phyloP scores from a whole-genome alignment of 2,329 filamentous ascomycete genomes.

The Aureobasidium sp. region DNA sequence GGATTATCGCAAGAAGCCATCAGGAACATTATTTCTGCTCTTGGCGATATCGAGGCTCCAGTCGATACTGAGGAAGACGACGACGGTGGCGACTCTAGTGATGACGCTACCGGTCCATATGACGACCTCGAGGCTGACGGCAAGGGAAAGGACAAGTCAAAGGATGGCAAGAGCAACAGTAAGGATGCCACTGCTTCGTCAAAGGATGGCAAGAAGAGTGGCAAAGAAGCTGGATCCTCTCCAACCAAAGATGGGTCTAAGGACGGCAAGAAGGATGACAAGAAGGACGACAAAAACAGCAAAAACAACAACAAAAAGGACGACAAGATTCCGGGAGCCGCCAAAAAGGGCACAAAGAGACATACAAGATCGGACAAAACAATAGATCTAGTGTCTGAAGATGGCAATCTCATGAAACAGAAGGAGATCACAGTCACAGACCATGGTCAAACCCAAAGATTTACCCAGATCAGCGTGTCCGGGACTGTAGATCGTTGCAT shows the following conservation, averaged over 20 bases:
- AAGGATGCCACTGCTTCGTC: background rate
- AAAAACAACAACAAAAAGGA: background rate
- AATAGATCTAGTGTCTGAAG: background rate
- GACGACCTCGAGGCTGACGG: background rate
- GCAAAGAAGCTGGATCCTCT: background rate
- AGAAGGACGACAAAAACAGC: background rate
- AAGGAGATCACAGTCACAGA: background rate
- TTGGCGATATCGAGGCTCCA: background rate
- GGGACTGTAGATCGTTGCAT: background rate
- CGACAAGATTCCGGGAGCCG: background rate
- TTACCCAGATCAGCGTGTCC: background rate
- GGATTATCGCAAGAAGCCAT: background rate
- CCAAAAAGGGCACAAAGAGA: background rate
- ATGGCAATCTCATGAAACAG: background rate
- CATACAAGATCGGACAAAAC: background rate
- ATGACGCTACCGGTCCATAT: background rate
- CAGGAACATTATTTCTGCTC: background rate
- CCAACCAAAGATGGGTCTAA: background rate
- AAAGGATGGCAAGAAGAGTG: background rate
- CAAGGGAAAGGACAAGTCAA: background rate
- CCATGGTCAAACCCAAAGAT: background rate
- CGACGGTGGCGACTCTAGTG: background rate
- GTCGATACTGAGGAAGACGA: background rate
- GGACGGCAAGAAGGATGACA: background rate
- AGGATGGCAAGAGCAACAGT: background rate